Base-by-base conservation (phyloP, 345 rosid genomes). In the Populus tremula region DNA sequence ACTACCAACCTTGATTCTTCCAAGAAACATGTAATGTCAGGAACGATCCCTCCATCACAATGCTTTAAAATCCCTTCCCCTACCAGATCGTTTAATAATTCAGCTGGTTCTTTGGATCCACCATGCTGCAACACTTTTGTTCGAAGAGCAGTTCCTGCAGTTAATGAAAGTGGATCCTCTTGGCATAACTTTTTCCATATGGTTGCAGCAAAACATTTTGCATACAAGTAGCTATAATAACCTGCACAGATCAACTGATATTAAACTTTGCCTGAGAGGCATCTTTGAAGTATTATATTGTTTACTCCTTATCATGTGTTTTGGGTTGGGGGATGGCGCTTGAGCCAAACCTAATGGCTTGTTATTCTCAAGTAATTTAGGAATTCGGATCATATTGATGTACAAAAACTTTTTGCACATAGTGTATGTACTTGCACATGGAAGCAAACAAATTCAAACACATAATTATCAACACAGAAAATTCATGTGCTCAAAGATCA, bases 41-140 rank as follows among this genome's bases (percentile, higher is more conserved):
- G 99, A 71, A 93, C 82, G 23, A 92, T 85, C 73, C 94, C 94
- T 69, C 86, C 89, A 66, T 82, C 80, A 54, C 61, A 76, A 56
- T 84, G 54, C 77, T 78, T 87, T 62, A 93, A 16, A 56, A 92
- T 87, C 36, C 90, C 93, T 74, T 87, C 80, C n/a, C 93, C 94
- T 0, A 80, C 91, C 16, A 96, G 79, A 87, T 91, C 96, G 21
- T 70, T 87, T 70, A 96, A 86, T 72, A 96, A 67, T 80, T 87
- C 93, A 29, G 83, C 84, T 54, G 99, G 89, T 66, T 91, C 95
- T 86, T 90, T 93, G 16, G 98, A 97, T 84, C 99, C 99, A 69
- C 98, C 97, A 72, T 91, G 90, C 83, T 80, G 90, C 54, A 96
- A 86, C 69, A 93, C 72, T 73, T 90, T 92, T 54, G 87, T 88